Evolutionary conservation across 805 yeast species (phyloP).

Genomic region (Nakazawaea populi): DNA sequence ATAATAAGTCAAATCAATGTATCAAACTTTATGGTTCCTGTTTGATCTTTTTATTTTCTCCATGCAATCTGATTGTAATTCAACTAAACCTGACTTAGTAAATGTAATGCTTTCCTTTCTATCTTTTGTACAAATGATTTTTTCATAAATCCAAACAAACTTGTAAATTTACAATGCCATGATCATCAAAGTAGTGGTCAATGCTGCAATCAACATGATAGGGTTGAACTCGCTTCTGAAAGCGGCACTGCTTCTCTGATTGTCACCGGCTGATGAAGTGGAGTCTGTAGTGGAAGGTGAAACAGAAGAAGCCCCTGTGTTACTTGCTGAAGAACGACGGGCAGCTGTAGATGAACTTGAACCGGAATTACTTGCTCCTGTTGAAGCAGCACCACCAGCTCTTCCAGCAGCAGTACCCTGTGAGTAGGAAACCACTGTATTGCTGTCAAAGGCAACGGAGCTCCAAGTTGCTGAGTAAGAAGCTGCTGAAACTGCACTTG

Average conservation of each 20-base stretch:
- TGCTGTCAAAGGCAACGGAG: slow-evolving; percentile 13
- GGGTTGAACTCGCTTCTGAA: background rate
- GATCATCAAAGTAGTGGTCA: background rate
- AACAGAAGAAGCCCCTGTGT: background rate
- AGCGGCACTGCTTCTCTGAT: background rate
- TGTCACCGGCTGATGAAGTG: background rate
- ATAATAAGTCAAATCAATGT: too few relatives aligned
- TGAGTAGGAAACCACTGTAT: background rate
- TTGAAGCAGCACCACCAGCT: background rate
- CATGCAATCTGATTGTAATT: too few relatives aligned
- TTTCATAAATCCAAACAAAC: too few relatives aligned
- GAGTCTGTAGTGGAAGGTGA: background rate
- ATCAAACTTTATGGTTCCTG: too few relatives aligned
- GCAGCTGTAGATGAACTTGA: background rate
- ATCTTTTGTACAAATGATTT: too few relatives aligned
- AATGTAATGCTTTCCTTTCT: too few relatives aligned
- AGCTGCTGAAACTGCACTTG: slow-evolving; percentile 45
- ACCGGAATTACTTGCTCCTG: background rate
- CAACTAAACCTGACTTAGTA: too few relatives aligned
- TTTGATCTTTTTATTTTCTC: too few relatives aligned
- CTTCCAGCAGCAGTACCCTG: background rate
- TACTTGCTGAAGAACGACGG: too few relatives aligned
- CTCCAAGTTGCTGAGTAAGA: slow-evolving; percentile 39
- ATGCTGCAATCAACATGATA: background rate
- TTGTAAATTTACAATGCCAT: background rate